phyloP scores from a whole-genome alignment of 306 rosid species.

The Prunus mume region DNA sequence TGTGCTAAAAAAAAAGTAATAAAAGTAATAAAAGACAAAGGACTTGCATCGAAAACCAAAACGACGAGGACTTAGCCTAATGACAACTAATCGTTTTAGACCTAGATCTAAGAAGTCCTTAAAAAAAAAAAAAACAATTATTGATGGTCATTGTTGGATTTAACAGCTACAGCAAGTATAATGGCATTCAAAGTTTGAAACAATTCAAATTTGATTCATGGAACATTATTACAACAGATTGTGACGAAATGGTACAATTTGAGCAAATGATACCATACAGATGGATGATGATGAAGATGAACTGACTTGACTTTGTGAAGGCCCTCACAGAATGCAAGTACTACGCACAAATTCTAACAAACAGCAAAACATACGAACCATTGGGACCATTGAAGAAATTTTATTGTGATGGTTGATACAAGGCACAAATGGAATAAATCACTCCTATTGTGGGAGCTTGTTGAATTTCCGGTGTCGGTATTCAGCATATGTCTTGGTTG shows the following conservation, averaged over 20 bases:
- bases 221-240: too few species aligned
- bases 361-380: not conserved
- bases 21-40: too few species aligned
- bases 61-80: too few species aligned
- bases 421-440: not conserved
- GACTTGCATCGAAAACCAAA: too few species aligned
- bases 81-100: too few species aligned
- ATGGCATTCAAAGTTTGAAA: not conserved
- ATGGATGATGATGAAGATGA: not conserved
- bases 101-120: too few species aligned
- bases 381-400: not conserved
- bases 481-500: constrained; percentile 58
- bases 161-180: not conserved
- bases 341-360: too few species aligned
- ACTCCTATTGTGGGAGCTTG: constrained; percentile 45
- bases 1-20: too few species aligned
- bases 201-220: not conserved
- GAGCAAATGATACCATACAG: not conserved
- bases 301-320: not conserved
- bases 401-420: too few species aligned
- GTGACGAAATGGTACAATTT: too few species aligned
- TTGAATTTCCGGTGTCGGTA: constrained; percentile 65
- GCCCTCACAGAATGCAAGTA: too few species aligned
- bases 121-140: too few species aligned
- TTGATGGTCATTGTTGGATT: not conserved